Percentiles rank a stretch among this genome's conserved stretches.
These are phyloP conservation scores for Podosphaera xanthii DNA, from an alignment of 2,329 filamentous ascomycete genomes.

Conservation along the genomic window DNA sequence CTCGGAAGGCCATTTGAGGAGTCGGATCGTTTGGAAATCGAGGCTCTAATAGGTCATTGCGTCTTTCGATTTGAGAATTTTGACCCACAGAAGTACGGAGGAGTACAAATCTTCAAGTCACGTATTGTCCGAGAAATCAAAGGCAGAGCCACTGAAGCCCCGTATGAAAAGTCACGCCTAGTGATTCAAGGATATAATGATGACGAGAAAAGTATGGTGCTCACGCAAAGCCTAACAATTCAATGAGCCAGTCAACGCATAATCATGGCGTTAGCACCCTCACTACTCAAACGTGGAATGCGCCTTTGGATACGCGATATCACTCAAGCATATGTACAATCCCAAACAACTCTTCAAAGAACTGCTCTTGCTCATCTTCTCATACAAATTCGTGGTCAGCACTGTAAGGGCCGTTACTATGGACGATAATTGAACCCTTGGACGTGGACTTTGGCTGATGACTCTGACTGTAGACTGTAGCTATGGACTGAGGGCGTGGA, in stretches of 20 bases:
- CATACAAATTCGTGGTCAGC: no score
- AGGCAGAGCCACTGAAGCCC: background rate
- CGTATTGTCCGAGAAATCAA: background rate
- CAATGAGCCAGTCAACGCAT: constrained; percentile 2
- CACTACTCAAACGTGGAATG: background rate
- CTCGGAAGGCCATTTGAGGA: background rate
- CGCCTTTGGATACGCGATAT: background rate
- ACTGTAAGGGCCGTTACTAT: no score
- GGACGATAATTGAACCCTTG: no score
- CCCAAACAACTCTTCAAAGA: background rate
- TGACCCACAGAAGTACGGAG: background rate
- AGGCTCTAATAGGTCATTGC: background rate
- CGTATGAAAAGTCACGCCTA: background rate
- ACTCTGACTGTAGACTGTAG: no score
- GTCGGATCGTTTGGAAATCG: background rate
- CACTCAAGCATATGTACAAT: background rate
- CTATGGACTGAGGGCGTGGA: no score
- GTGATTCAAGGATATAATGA: no score
- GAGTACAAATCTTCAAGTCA: background rate
- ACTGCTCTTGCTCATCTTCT: background rate
- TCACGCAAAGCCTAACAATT: constrained; percentile 4
- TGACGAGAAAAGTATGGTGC: constrained; percentile 2
- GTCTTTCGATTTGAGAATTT: background rate
- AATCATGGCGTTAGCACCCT: background rate
- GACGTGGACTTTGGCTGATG: no score